Evolutionary conservation across 441 rosid genomes (phyloP).

Genomic region (Jatropha podagrica): DNA sequence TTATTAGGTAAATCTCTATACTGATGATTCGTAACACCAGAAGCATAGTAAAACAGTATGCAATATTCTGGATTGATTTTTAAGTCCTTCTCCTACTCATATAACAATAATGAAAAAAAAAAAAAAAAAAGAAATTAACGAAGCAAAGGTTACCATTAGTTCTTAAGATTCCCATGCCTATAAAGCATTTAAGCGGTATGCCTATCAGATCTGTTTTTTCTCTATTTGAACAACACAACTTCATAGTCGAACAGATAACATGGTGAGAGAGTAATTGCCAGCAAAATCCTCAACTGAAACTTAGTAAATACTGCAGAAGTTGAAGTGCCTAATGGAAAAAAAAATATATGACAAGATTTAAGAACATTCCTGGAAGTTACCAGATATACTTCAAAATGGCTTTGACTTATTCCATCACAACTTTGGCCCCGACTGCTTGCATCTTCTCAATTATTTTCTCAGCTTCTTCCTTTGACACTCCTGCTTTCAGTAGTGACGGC

Average conservation of each 20-base stretch:
- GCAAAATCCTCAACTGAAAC: constrained; percentile 16
- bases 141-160: too few relatives aligned
- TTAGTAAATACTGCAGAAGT: background rate
- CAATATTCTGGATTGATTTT: too few relatives aligned
- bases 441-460: constrained; percentile 76
- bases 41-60: too few relatives aligned
- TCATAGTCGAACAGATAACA: background rate
- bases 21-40: too few relatives aligned
- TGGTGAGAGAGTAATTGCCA: background rate
- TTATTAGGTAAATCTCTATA: too few relatives aligned
- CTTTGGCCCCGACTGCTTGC: constrained; percentile 88
- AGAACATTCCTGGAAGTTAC: too few relatives aligned
- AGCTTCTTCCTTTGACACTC: constrained; percentile 83
- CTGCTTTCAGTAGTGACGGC: constrained; percentile 69
- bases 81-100: too few relatives aligned
- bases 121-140: too few relatives aligned
- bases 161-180: too few relatives aligned
- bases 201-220: background rate
- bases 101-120: too few relatives aligned
- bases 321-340: constrained; percentile 12
- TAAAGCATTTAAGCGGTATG: background rate
- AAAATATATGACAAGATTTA: too few relatives aligned
- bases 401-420: constrained; percentile 61
- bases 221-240: background rate
- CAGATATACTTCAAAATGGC: background rate